These are phyloP conservation scores for Eutrema yunnanense DNA, from an alignment of 345 rosid species.

Conservation along the genomic window DNA sequence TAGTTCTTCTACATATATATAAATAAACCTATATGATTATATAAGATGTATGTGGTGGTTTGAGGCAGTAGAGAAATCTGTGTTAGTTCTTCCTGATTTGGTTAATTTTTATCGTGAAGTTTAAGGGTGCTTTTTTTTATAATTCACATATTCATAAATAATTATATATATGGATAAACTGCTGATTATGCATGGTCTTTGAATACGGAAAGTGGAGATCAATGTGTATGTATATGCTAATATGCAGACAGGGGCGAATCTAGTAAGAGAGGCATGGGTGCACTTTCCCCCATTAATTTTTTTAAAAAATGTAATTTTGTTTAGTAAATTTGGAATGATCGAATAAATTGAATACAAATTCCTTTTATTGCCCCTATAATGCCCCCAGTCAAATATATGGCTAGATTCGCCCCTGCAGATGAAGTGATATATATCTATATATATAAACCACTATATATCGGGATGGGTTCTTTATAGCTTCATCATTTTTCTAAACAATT, in stretches of 20 bases:
- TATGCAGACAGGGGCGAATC: no score
- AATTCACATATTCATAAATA: background rate
- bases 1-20: background rate
- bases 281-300: no score
- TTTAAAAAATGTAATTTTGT: no score
- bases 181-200: background rate
- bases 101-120: background rate
- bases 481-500: background rate
- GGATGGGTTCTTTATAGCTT: no score
- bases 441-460: no score
- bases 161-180: background rate
- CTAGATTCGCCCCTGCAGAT: no score
- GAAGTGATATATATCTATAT: background rate
- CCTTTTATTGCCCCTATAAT: no score
- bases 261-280: no score
- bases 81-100: background rate
- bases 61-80: conserved; percentile 5
- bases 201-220: background rate
- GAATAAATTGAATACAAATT: no score
- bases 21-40: background rate
- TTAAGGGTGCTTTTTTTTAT: background rate
- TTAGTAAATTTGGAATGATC: no score
- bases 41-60: conserved; percentile 10
- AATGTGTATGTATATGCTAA: background rate
- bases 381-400: no score